Evolutionary conservation across 108 stramenopile species (phyloP), one percentile per base, ranked within the genome.

Genomic region (Aurantiochytrium sp.): DNA sequence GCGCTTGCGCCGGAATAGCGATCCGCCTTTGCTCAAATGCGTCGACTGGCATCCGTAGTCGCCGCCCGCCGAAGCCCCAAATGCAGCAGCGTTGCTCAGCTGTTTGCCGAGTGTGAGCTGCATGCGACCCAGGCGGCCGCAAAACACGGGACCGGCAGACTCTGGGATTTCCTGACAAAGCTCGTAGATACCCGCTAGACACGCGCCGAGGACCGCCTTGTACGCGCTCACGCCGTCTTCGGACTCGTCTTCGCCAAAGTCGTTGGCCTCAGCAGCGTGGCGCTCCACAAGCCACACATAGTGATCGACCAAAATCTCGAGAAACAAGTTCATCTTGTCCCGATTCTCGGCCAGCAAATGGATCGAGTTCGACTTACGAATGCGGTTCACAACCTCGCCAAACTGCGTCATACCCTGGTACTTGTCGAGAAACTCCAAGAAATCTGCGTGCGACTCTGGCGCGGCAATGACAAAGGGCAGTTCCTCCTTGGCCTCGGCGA

Each of bases 331-430:
- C 86, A 89, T 65, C 85, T 34, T 45, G n/a, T 65, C 37, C 19
- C 68, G 55, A 59, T 89, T 89, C 52, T 88, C 89, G 55, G 54
- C 87, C 15, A 55, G 68, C n/a, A 89, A 31, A 19, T 86, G 89
- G 19, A 86, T 41, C 22, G 37, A 86, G 68, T 89, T 54, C 0
- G 36, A 89, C 36, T 30, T 53, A 10, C 85, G n/a, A 85, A 89
- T 89, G 27, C 89, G 89, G 27, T 21, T 87, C 37, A 88, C 42
- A 1, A 81, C 55, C 39, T 81, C 69, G 15, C 22, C 59, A 48
- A 85, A 12, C 34, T 52, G 8, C 6, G 37, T 24, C 12, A n/a
- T 12, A 86, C 55, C 21, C 12, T 86, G 22, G 73, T 81, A 81
- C 30, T 81, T 81, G n/a, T 41, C 73, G 24, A 81, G 39, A 48